These are phyloP conservation scores for Angophora floribunda DNA, from an alignment of 345 rosid species.

Conservation along the genomic window DNA sequence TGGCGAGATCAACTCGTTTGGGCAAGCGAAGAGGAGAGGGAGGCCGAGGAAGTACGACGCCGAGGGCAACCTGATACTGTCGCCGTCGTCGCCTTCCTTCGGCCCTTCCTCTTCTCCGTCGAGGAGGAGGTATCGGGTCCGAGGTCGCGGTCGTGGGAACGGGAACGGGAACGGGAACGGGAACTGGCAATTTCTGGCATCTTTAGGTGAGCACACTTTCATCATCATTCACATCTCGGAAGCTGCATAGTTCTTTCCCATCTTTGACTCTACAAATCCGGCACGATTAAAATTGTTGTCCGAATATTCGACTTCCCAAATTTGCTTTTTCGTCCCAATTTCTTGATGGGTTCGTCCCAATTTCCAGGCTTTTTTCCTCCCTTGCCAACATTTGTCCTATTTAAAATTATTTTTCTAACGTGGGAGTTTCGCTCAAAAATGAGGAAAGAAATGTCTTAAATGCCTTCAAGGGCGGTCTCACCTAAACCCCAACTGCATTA, in stretches of 20 bases:
- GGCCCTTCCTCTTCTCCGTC: constrained; percentile 16
- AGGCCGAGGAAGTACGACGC: constrained; percentile 38
- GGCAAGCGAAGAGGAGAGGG: constrained; percentile 36
- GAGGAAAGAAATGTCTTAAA: background rate
- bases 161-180: constrained; percentile 1
- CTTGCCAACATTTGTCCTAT: background rate
- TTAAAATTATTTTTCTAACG: background rate
- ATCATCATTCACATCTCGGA: background rate
- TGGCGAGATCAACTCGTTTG: constrained; percentile 5
- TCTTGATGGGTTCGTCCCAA: background rate
- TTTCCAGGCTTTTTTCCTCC: background rate
- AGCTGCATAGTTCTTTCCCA: background rate
- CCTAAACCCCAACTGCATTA: background rate
- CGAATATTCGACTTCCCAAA: background rate
- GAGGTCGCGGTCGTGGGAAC: constrained; percentile 45
- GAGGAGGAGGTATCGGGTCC: constrained; percentile 7
- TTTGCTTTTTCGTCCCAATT: background rate
- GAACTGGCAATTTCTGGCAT: constrained; percentile 55
- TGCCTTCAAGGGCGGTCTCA: background rate
- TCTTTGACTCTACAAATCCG: background rate
- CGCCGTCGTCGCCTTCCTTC: background rate
- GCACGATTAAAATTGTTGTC: background rate
- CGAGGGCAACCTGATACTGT: constrained; percentile 26
- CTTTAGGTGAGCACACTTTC: constrained; percentile 28
- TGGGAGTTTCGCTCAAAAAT: background rate